Percentiles rank a stretch among this genome's conserved stretches.
phyloP scores from a whole-genome alignment of 2,329 filamentous ascomycete species.

The Pseudopithomyces maydicus region DNA sequence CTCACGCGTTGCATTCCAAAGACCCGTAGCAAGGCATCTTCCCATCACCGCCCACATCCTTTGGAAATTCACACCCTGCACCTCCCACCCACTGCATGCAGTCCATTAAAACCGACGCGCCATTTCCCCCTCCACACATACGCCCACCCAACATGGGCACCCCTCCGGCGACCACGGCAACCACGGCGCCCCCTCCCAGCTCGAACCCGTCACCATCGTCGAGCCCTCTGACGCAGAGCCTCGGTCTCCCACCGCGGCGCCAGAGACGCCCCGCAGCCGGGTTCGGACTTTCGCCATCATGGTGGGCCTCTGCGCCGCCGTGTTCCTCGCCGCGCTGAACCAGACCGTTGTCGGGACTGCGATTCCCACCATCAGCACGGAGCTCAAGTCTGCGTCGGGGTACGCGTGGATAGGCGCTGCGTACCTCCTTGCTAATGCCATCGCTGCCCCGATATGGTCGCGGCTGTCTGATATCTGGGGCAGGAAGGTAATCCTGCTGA shows the following conservation, averaged over 20 bases:
- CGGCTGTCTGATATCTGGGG: conserved; percentile 64
- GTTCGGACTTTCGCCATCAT: background rate
- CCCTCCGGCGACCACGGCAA: background rate
- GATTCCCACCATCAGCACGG: conserved; percentile 66
- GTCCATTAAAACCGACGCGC: background rate
- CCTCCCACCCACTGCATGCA: background rate
- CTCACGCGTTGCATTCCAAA: background rate
- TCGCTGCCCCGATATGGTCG: conserved; percentile 71
- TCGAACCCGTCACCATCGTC: background rate
- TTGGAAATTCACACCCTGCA: background rate
- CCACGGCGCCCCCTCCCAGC: background rate
- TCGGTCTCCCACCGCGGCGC: background rate
- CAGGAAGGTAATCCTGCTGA: conserved; percentile 56
- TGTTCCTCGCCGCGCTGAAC: conserved; percentile 49
- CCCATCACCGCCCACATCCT: background rate
- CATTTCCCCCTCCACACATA: background rate
- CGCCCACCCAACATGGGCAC: background rate
- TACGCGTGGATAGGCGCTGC: conserved; percentile 80
- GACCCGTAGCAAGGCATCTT: background rate
- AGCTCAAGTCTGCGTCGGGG: conserved; percentile 69
- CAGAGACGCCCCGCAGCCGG: background rate
- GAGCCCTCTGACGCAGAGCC: background rate
- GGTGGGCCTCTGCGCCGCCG: background rate
- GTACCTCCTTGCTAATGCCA: conserved; percentile 72
- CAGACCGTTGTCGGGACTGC: conserved; percentile 69